phyloP scores from a whole-genome alignment of 768 basidiomycete genomes.

The Pulveroboletus sp. region DNA sequence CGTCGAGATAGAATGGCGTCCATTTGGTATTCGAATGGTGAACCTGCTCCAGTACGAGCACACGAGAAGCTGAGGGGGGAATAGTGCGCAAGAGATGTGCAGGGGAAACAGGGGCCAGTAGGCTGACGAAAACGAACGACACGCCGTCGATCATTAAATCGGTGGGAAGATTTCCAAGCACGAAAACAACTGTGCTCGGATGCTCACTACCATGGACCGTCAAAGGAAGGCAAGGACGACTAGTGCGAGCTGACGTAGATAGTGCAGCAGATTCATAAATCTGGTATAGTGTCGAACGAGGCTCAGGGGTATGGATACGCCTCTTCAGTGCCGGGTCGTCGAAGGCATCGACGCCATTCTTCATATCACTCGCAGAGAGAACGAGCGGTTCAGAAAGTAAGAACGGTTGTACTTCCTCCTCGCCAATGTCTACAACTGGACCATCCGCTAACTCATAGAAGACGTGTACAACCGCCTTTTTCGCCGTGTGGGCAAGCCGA shows the following conservation, averaged over 20 bases:
- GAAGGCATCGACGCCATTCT: background rate
- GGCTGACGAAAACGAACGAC: conserved; percentile 56
- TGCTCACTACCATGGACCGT: conserved; percentile 45
- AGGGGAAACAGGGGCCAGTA: conserved; percentile 65
- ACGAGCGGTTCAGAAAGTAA: conserved; percentile 43
- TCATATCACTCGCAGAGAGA: conserved; percentile 20
- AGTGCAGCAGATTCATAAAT: conserved; percentile 66
- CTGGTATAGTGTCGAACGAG: conserved; percentile 36
- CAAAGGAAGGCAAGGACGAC: conserved; percentile 58
- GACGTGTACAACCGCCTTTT: conserved; percentile 79
- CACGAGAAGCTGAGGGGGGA: conserved; percentile 55
- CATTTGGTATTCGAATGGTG: conserved; percentile 75
- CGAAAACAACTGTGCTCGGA: conserved; percentile 65
- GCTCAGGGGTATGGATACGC: conserved; percentile 3
- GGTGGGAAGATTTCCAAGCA: conserved; percentile 52
- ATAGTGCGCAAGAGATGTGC: conserved; percentile 54
- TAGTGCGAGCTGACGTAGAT: conserved; percentile 57
- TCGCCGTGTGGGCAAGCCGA: conserved; percentile 64
- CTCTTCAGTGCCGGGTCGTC: background rate
- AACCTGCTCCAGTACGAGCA: conserved; percentile 82
- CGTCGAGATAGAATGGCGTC: conserved; percentile 82
- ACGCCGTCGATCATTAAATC: conserved; percentile 50
- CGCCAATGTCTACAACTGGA: conserved; percentile 46
- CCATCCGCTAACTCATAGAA: conserved; percentile 53
- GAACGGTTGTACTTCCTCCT: conserved; percentile 58